phyloP scores from a whole-genome alignment of 2,329 filamentous ascomycete species.

The Tolypocladium nubicola region DNA sequence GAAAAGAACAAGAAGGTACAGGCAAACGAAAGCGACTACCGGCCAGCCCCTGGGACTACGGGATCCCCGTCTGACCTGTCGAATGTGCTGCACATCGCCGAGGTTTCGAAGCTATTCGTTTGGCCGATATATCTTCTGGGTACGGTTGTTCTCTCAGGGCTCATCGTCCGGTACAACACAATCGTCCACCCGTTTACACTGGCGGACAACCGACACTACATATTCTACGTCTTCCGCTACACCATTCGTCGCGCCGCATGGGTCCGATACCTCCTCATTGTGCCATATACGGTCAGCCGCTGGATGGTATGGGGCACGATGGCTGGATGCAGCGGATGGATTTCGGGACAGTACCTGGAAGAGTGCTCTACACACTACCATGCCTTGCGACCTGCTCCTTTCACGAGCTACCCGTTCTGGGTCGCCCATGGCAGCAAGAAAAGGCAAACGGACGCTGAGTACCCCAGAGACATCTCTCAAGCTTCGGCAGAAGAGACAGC shows the following conservation, averaged over 20 bases:
- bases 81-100: not conserved
- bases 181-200: conserved; percentile 92
- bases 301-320: conserved; percentile 60
- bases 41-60: not conserved
- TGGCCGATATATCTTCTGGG: conserved; percentile 23
- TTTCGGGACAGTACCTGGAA: not conserved
- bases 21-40: not conserved
- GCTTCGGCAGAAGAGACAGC: not conserved
- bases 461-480: not conserved
- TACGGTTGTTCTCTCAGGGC: conserved; percentile 25
- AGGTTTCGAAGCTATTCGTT: conserved; percentile 18
- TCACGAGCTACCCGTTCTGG: conserved; percentile 18
- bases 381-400: conserved; percentile 6
- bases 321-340: conserved; percentile 27
- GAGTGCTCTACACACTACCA: not conserved
- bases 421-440: not conserved
- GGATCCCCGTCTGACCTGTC: not conserved
- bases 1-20: not conserved
- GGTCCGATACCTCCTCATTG: conserved; percentile 56
- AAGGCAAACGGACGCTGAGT: conserved; percentile 5
- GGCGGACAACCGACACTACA: conserved; percentile 93
- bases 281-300: conserved; percentile 59
- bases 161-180: conserved; percentile 69
- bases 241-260: conserved; percentile 56
- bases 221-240: conserved; percentile 91